phyloP scores from a whole-genome alignment of 2,329 filamentous ascomycete genomes.

The Penicillium expansum region DNA sequence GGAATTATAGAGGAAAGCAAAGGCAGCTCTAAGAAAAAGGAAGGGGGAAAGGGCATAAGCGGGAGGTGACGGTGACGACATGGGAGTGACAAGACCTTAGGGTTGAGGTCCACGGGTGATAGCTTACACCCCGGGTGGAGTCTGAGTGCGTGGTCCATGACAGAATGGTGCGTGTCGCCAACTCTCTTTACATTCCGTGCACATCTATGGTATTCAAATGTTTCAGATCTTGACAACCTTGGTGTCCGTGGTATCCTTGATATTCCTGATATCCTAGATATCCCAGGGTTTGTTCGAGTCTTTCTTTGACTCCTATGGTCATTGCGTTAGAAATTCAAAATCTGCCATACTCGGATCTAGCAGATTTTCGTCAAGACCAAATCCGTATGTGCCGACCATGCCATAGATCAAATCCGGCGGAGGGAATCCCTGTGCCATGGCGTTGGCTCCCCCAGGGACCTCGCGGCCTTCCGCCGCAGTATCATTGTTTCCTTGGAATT shows the following conservation, averaged over 20 bases:
- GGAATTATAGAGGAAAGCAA: constrained; percentile 22
- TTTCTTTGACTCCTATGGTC: not conserved
- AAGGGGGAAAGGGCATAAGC: constrained; percentile 13
- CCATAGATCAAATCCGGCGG: constrained; percentile 44
- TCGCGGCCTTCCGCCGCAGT: constrained; percentile 23
- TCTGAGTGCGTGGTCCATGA: constrained; percentile 13
- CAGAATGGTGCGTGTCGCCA: constrained; percentile 13
- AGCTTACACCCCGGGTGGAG: constrained; percentile 18
- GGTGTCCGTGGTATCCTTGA: not conserved
- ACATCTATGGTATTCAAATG: not conserved
- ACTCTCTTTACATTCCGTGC: constrained; percentile 16
- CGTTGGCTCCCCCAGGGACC: constrained; percentile 42
- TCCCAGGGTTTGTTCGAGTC: not conserved
- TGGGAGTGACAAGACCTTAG: constrained; percentile 9
- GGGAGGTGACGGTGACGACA: constrained; percentile 26
- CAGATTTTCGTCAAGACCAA: constrained; percentile 42
- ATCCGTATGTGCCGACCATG: constrained; percentile 46
- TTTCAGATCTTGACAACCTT: not conserved
- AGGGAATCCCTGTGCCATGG: constrained; percentile 42
- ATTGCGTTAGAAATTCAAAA: constrained; percentile 41
- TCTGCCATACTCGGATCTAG: constrained; percentile 43
- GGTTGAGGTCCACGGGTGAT: constrained; percentile 8
- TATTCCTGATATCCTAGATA: not conserved
- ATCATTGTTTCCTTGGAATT: constrained; percentile 17
- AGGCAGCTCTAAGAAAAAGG: constrained; percentile 6